Evolutionary conservation across 805 yeast species (phyloP).

Genomic region (Yamadazyma tumulicola): DNA sequence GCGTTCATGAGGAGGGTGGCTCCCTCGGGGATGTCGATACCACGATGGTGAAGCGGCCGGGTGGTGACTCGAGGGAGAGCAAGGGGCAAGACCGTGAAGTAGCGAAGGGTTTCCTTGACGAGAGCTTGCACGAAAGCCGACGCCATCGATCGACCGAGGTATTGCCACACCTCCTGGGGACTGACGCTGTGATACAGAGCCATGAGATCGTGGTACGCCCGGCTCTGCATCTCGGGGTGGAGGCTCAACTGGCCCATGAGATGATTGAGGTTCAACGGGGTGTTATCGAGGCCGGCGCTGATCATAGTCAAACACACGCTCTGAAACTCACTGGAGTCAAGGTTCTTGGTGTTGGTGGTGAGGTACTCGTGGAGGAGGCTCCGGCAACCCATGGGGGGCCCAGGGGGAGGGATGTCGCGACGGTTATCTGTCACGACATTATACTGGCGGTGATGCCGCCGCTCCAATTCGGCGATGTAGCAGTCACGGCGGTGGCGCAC

Average conservation of each 20-base stretch:
- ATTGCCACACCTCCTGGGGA: constrained; percentile 30
- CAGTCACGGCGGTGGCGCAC: constrained; percentile 43
- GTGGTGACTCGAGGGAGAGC: constrained; percentile 63
- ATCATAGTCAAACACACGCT: constrained; percentile 72
- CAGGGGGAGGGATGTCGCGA: no score
- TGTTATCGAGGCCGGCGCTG: constrained; percentile 75
- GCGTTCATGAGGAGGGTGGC: constrained; percentile 64
- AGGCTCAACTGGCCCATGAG: constrained; percentile 52
- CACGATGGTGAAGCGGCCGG: constrained; percentile 40
- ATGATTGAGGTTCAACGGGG: constrained; percentile 60
- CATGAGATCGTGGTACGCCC: constrained; percentile 41
- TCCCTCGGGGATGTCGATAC: constrained; percentile 47
- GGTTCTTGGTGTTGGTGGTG: constrained; percentile 5
- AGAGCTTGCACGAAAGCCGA: constrained; percentile 56
- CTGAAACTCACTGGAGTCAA: constrained; percentile 38
- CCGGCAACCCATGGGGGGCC: no score
- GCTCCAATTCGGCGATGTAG: constrained; percentile 42
- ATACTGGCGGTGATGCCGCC: background rate
- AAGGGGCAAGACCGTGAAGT: constrained; percentile 64
- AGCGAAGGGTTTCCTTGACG: constrained; percentile 59
- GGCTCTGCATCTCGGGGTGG: constrained; percentile 40
- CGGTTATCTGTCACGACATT: no score
- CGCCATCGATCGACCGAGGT: constrained; percentile 20
- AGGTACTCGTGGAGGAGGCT: background rate
- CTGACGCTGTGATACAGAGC: constrained; percentile 1